phyloP scores from a whole-genome alignment of 208 protist species.

The Trypanosoma melophagium region DNA sequence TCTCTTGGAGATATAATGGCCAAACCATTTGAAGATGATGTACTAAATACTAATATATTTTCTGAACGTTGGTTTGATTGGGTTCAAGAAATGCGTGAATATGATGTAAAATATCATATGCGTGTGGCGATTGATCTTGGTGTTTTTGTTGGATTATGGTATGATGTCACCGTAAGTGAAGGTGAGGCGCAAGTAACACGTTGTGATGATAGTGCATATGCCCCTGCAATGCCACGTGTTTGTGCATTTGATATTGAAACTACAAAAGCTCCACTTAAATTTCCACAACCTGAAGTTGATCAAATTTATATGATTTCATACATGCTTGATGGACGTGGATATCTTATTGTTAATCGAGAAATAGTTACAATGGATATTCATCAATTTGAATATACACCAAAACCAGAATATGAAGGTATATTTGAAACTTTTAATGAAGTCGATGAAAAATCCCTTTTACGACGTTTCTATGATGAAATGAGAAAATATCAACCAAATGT shows the following conservation, averaged over 20 bases:
- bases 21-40: conserved; percentile 63
- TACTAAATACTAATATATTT: conserved; percentile 26
- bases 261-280: conserved; percentile 98
- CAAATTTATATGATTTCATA: conserved; percentile 99
- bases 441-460: conserved; percentile 92
- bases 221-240: conserved; percentile 90
- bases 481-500: conserved; percentile 95
- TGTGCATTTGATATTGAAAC: conserved; percentile 99
- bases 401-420: conserved; percentile 96
- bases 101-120: conserved; percentile 99
- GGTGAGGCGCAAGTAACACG: conserved; percentile 65
- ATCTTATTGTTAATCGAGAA: conserved; percentile 98
- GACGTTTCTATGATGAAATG: conserved; percentile 97
- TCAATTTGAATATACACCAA: conserved; percentile 99
- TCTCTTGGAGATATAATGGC: conserved; percentile 74
- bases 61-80: conserved; percentile 85
- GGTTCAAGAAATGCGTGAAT: conserved; percentile 98
- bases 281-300: conserved; percentile 98
- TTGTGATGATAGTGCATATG: conserved; percentile 86
- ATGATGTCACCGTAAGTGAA: conserved; percentile 86
- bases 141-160: conserved; percentile 96
- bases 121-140: conserved; percentile 96
- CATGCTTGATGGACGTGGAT: conserved; percentile 99
- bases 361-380: conserved; percentile 98
- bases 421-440: conserved; percentile 98